Conservation (phyloP, 2,329 filamentous ascomycete species). For the Colletotrichum ledebouriae region DNA sequence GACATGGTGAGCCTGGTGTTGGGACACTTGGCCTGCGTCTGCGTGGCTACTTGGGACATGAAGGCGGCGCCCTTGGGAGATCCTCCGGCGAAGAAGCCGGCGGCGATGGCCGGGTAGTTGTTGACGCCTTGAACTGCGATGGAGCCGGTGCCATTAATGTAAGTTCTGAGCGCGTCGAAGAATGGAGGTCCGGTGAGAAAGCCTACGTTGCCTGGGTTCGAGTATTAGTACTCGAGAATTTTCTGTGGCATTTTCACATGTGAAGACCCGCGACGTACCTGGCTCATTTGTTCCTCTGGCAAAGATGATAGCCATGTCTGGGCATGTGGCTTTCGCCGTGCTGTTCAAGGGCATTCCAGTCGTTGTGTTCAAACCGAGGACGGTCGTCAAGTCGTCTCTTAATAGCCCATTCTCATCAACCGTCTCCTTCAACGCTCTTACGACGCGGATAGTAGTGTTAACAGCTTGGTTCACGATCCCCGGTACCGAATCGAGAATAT, state of each 20-base stretch:
- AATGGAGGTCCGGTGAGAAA: slow-evolving; percentile 48
- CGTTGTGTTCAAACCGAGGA: slow-evolving; percentile 30
- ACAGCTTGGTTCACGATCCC: slow-evolving; percentile 31
- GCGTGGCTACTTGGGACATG: slow-evolving; percentile 52
- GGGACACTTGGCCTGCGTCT: slow-evolving; percentile 49
- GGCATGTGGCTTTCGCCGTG: slow-evolving; percentile 28
- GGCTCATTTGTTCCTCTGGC: slow-evolving; percentile 43
- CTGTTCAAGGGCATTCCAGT: slow-evolving; percentile 22
- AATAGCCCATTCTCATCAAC: slow-evolving; percentile 38
- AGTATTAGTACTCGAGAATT: neutral
- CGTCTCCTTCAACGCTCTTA: slow-evolving; percentile 37
- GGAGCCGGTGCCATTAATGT: slow-evolving; percentile 41
- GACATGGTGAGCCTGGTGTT: slow-evolving; percentile 46
- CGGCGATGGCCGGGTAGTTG: slow-evolving; percentile 41
- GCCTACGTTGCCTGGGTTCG: slow-evolving; percentile 47
- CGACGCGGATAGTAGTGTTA: slow-evolving; percentile 39
- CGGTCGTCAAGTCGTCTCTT: slow-evolving; percentile 34
- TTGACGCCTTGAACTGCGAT: slow-evolving; percentile 48
- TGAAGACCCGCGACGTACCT: slow-evolving; percentile 19
- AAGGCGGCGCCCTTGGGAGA: slow-evolving; percentile 35
- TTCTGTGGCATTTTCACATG: too few relatives aligned
- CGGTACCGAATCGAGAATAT: slow-evolving; percentile 35
- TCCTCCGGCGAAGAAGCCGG: slow-evolving; percentile 33
- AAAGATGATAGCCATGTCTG: slow-evolving; percentile 40
- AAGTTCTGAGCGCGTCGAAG: slow-evolving; percentile 45